Evolutionary conservation across 148 eudicot species (phyloP), one percentile per base, ranked within the genome.

Genomic region (Dysphania ambrosioides): DNA sequence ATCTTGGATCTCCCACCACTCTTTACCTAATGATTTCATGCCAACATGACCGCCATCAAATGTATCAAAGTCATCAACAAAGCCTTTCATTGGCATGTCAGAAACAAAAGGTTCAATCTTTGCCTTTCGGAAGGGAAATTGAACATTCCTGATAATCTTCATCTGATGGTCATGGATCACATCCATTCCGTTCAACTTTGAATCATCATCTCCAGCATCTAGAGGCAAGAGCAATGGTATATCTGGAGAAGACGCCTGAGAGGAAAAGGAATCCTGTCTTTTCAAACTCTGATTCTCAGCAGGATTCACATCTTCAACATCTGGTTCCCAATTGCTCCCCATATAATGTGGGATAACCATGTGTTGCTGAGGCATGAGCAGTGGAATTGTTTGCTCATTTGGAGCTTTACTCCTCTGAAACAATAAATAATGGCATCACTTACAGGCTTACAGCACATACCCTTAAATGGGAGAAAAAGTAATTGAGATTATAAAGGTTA

Each of bases 321-420:
- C 89, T 65, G 65, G 72, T 78, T 84, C 97, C 77, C 70, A 68
- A 71, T 73, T 86, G 70, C 76, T 82, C 13, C 95, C 95, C 90
- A 90, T 70, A 78, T 94, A 94, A 81, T 94, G 98, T 49, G 98
- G 98, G 76, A 94, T 91, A 59, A 94, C 98, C 97, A 91, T 94
- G 86, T 94, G 97, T 15, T 94, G 98, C 68, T 90, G 98, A 82
- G 98, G 98, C 90, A 94, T 89, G 58, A 94, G 91, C 47, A 94
- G 81, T 11, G 98, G 98, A 81, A 94, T 91, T 56, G 90, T 84
- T 81, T 87, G 88, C 83, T 94, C 98, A 82, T 91, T 84, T 56
- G 96, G 93, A 81, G 98, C 98, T 84, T 91, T 94, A 73, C 88
- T 94, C 85, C 98, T 94, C 98, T 94, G 91, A 12, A 71, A 83